Conservation (phyloP, 164 flowering plant species). For the Saururus chinensis region DNA sequence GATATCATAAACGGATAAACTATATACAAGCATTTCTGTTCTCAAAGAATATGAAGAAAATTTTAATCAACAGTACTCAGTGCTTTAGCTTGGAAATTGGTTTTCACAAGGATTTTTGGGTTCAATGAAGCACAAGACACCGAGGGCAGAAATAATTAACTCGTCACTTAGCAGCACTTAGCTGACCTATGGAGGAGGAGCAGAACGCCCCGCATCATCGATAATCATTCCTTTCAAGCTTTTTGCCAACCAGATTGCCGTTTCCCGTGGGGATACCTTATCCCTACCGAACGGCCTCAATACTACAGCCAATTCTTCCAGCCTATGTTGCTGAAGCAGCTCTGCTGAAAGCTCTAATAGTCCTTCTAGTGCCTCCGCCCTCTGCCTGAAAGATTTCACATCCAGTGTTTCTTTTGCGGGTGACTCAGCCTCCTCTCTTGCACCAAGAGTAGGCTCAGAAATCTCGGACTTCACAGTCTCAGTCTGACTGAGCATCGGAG, state of each 20-base stretch:
- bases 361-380: slow-evolving; percentile 97
- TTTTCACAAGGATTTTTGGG: not conserved
- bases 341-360: slow-evolving; percentile 91
- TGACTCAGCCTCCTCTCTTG: slow-evolving; percentile 32
- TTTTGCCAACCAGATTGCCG: slow-evolving; percentile 97
- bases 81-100: too few relatives aligned
- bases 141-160: not conserved
- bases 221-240: slow-evolving; percentile 97
- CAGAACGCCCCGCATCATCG: slow-evolving; percentile 50
- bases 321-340: slow-evolving; percentile 64
- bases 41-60: too few relatives aligned
- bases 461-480: slow-evolving; percentile 27
- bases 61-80: too few relatives aligned
- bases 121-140: not conserved
- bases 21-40: too few relatives aligned
- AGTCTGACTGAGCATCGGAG: slow-evolving; percentile 19
- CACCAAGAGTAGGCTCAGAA: slow-evolving; percentile 6
- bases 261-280: slow-evolving; percentile 94
- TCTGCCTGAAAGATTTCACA: slow-evolving; percentile 84
- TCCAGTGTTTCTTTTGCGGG: slow-evolving; percentile 70
- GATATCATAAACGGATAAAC: too few relatives aligned
- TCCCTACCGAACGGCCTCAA: slow-evolving; percentile 92
- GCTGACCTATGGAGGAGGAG: slow-evolving; percentile 19
- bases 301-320: slow-evolving; percentile 83
- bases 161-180: not conserved